Evolutionary conservation across 202 grass and related monocot species (phyloP), one percentile per base, ranked within the genome.

Genomic region (Schoenoplectus triqueter): DNA sequence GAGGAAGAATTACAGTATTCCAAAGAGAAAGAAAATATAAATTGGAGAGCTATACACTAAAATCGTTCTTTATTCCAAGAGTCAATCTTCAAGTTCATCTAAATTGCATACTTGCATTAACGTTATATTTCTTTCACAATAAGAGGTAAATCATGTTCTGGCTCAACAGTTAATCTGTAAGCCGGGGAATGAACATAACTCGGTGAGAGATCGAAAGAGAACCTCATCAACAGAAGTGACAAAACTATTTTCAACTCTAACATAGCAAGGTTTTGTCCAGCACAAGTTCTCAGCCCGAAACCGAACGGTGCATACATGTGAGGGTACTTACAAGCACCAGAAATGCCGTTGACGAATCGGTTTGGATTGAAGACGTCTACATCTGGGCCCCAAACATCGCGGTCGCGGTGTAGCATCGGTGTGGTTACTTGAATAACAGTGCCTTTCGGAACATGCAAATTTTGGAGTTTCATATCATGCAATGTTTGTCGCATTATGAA

Each of bases 231-330:
- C 75, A 97, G 10, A 1, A 87, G 84, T 5, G 88, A 88, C 21
- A 97, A 88, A 55, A 92, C 19, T 85, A 94, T 63, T 81, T 94
- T 97, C 18, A 97, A 69, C 84, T 97, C 94, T 22, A 49, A 49
- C 90, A 91, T 97, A 19, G 92, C 94, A 51, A 97, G 80, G 84
- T 94, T 91, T 68, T 97, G 92, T 19, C 88, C 94, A 2, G 78
- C 71, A 80, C 94, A 97, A 41, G 46, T 91, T 54, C 94, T 80
- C 0, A 71, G 51, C 4, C 94, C 94, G 2, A 85, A 47, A 52
- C 90, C 94, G 45, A 97, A 94, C 1, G 94, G 92, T 62, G 86
- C 62, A 64, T 97, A 97, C 83, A 84, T 86, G 70, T 97, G 92
- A 3, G 94, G 85, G 15, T 86, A 82, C 31, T 42, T 84, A 76